Evolutionary conservation across 202 grass and related monocot species (phyloP), one percentile per base, ranked within the genome.

Genomic region (Setaria italica): DNA sequence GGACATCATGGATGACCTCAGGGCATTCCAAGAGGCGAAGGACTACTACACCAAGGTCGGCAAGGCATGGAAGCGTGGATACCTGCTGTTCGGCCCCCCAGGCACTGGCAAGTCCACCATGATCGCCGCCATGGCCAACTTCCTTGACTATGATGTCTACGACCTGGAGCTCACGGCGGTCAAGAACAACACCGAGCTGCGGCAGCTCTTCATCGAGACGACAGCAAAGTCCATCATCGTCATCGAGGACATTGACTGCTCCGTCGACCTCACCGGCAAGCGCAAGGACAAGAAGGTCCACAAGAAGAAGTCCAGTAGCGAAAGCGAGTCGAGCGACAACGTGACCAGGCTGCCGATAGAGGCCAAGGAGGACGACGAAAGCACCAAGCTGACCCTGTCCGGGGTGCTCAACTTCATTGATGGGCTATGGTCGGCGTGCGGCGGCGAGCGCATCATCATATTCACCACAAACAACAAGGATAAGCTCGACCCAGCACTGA

Each of bases 41-140:
- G 89, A 89, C 7, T 95, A 93, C 78, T 93, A 93, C 65, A 19
- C 77, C 12, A 85, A 75, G 8, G 91, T 95, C 9, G 89, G 93
- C 62, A 95, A 95, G 80, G 70, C 91, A 0, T 95, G 91, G 87
- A 95, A 95, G 74, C 72, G 89, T 0, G 82, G 87, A 0, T 96
- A 90, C 89, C 78, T 93, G 6, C 75, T 96, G 0, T 79, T 82
- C 0, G 89, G 89, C 0, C 87, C 91, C 0, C 94, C 89, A 0
- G 91, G 91, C 35, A 96, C 91, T 0, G 95, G 95, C 14, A 97
- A 97, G 72, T 97, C 95, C 1, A 97, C 92, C 87, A 97, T 97
- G 95, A 97, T 97, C 70, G 95, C 95, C 16, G 95, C 95, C 85
- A 97, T 97, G 95, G 92, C 92, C 0, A 97, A 97, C 54, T 95